A percentile compares a stretch with the other conserved stretches of the same genome.
Conservation (phyloP, 768 basidiomycete genomes). For the Erythrobasidium yunnanense region DNA sequence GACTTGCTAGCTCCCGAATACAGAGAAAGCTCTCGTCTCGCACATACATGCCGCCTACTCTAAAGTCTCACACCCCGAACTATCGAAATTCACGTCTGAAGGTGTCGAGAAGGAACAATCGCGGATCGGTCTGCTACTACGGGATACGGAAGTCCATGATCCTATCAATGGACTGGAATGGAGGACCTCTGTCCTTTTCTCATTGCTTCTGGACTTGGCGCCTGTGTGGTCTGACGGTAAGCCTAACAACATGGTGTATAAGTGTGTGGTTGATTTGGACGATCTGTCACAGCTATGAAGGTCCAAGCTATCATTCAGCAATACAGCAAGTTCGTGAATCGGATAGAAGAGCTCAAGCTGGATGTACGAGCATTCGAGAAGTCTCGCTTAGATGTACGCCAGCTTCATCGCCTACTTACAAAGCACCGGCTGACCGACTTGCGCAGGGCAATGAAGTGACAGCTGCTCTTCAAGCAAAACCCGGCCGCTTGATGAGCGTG, state of each 20-base stretch:
- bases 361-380: conserved; percentile 55
- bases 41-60: conserved; percentile 50
- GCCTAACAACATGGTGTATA: neutral
- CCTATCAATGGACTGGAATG: conserved; percentile 53
- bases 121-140: conserved; percentile 54
- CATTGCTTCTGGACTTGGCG: conserved; percentile 60
- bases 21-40: conserved; percentile 35
- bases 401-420: neutral
- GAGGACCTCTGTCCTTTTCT: conserved; percentile 62
- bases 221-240: conserved; percentile 50
- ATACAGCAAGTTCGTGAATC: conserved; percentile 58
- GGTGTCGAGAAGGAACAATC: neutral
- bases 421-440: neutral
- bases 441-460: conserved; percentile 62
- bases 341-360: conserved; percentile 56
- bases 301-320: conserved; percentile 45
- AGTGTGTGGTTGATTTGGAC: conserved; percentile 27
- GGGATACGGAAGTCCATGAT: conserved; percentile 59
- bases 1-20: conserved; percentile 38
- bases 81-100: neutral
- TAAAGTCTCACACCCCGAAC: conserved; percentile 38
- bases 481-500: conserved; percentile 61
- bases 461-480: conserved; percentile 48
- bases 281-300: conserved; percentile 40
- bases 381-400: conserved; percentile 65